Base-by-base conservation (phyloP, 495 filamentous ascomycete species). In the Glutinoglossum americanum region DNA sequence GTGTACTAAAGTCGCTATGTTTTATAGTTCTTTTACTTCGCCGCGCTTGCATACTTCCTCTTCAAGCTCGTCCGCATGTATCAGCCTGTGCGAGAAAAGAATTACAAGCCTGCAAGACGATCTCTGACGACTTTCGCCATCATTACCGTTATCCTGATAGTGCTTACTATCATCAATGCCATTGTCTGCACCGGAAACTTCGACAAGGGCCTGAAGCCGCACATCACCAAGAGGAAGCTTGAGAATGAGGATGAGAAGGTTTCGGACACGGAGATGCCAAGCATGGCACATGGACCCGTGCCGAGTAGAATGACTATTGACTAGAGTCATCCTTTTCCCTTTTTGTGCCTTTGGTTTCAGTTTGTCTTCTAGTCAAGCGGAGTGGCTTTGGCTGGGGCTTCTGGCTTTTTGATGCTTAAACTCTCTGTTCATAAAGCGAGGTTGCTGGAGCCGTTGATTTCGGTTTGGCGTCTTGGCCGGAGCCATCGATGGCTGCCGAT, bases 51-150 rank as follows among this genome's bases (percentile, higher is more conserved):
- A 53, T 98, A 97, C 71, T 98, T 98, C 76, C 76, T 94, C 65
- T 98, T 97, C 80, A 98, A 98, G 74, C 80, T 96, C 27, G 80
- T 88, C 57, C 88, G 92, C 65, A 98, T 98, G 81, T 98, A 93
- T 72, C 76, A 79, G 59, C 69, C 73, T 17, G 62, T 62, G 15
- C 72, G 71, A n/a, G 65, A 62, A 28, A 32, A 66, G 6, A 66
- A 73, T 58, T 98, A 96, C 69, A 58, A 73, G 26, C 79, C 90
- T 0, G 89, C 87, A 19, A 78, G 81, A 48, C 78, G 79, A 57
- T 85, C 80, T 45, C 74, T 98, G 64, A 97, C 92, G 23, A 85
- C 85, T 60, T 98, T 98, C 69, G 89, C 92, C 55, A 79, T 94
- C 58, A 84, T 98, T 63, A 96, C 93, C 23, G 79, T 98, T 32